These are phyloP conservation scores for Mucor irregularis DNA, from an alignment of 371 early-diverging fungal species.

Conservation along the genomic window DNA sequence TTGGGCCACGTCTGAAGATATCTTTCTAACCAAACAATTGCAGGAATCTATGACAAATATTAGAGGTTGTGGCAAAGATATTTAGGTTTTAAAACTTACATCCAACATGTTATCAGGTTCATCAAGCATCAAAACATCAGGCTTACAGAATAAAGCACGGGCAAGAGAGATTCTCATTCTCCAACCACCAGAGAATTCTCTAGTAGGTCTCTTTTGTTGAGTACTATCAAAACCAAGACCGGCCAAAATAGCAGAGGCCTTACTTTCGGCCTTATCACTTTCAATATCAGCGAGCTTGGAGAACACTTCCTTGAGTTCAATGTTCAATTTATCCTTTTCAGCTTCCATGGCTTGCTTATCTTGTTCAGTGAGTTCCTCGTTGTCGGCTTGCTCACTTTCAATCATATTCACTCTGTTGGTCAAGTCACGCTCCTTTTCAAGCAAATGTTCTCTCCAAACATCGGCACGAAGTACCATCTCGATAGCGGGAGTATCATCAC, in stretches of 20 bases:
- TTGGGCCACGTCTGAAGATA: slow-evolving; percentile 90
- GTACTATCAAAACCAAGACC: slow-evolving; percentile 93
- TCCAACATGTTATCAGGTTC: slow-evolving; percentile 99
- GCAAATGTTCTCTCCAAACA: slow-evolving; percentile 88
- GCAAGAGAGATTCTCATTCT: slow-evolving; percentile 95
- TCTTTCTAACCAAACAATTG: slow-evolving; percentile 96
- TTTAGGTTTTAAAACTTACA: slow-evolving; percentile 22
- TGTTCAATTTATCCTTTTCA: slow-evolving; percentile 64
- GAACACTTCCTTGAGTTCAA: slow-evolving; percentile 82
- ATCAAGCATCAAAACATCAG: slow-evolving; percentile 97
- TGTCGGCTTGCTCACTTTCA: slow-evolving; percentile 29
- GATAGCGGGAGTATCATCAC: slow-evolving; percentile 87
- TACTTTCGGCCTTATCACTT: slow-evolving; percentile 93
- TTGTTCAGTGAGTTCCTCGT: slow-evolving; percentile 47
- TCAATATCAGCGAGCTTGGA: slow-evolving; percentile 89
- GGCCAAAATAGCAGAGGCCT: slow-evolving; percentile 87
- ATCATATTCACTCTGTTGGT: slow-evolving; percentile 40
- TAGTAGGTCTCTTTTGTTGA: slow-evolving; percentile 82
- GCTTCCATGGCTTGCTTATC: slow-evolving; percentile 64
- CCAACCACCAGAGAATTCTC: slow-evolving; percentile 96
- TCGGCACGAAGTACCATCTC: slow-evolving; percentile 93
- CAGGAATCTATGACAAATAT: slow-evolving; percentile 59
- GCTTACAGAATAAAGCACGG: slow-evolving; percentile 93
- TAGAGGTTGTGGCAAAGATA: not conserved
- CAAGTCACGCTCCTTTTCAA: slow-evolving; percentile 81